These are phyloP conservation scores for Leptomonas seymouri DNA, from an alignment of 208 protist species.

Conservation along the genomic window DNA sequence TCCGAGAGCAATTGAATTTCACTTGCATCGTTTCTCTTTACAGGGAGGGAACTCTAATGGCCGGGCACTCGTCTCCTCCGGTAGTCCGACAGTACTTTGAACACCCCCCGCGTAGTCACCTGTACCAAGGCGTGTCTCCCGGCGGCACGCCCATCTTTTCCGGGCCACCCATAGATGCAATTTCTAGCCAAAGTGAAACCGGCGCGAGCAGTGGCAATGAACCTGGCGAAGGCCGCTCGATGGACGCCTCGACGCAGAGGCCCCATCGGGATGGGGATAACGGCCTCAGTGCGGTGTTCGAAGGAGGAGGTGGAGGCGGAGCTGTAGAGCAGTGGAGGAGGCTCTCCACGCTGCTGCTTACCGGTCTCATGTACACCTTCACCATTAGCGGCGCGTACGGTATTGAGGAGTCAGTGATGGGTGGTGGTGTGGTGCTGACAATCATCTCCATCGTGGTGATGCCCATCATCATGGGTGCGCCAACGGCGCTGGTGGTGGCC, in stretches of 20 bases:
- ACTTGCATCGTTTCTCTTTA: no score
- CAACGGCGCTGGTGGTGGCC: constrained; percentile 71
- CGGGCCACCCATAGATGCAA: not conserved
- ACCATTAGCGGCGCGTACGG: constrained; percentile 79
- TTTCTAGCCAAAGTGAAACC: no score
- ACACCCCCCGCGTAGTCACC: constrained; percentile 61
- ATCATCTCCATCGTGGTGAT: constrained; percentile 72
- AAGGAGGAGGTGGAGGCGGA: not conserved
- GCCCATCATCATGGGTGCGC: constrained; percentile 68
- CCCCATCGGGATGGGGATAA: no score
- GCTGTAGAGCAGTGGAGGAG: constrained; percentile 2
- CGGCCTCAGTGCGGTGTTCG: not conserved
- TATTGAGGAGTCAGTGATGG: constrained; percentile 84
- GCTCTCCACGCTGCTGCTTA: constrained; percentile 68
- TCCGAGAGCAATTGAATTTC: no score
- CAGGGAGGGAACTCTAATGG: constrained; percentile 20
- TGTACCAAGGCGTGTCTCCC: constrained; percentile 23
- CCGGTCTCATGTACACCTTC: constrained; percentile 85
- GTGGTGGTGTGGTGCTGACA: constrained; percentile 68
- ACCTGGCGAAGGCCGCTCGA: not conserved
- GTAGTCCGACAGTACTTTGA: constrained; percentile 64
- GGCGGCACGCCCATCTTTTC: not conserved
- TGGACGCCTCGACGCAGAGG: not conserved
- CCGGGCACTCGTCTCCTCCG: not conserved
- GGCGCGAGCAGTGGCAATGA: not conserved